Conservation (phyloP, 805 yeast species). For the Scheffersomyces lignosus region DNA sequence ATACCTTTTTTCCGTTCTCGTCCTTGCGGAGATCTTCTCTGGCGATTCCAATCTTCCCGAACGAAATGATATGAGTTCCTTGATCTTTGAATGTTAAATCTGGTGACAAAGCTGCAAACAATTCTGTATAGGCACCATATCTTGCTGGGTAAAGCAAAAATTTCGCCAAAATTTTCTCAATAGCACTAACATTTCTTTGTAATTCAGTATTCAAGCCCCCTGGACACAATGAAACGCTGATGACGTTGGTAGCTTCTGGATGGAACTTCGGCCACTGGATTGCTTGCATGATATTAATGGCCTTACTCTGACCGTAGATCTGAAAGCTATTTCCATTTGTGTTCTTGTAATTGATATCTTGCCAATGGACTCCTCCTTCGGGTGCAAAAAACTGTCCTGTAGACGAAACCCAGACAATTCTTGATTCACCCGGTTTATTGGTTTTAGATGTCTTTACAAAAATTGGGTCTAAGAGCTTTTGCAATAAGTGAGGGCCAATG, state of each 20-base stretch:
- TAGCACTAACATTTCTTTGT: conserved; percentile 21
- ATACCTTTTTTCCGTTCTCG: conserved; percentile 29
- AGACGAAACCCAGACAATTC: conserved; percentile 50
- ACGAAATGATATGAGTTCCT: conserved; percentile 39
- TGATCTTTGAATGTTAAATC: conserved; percentile 31
- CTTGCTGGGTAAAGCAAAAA: conserved; percentile 19
- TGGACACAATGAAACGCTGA: conserved; percentile 41
- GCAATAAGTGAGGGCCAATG: conserved; percentile 46
- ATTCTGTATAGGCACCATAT: conserved; percentile 46
- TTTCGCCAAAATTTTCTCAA: conserved; percentile 1
- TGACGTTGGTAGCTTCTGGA: conserved; percentile 24
- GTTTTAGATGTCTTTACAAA: conserved; percentile 31
- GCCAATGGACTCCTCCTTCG: conserved; percentile 33
- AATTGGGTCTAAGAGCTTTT: conserved; percentile 37
- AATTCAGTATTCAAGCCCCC: conserved; percentile 39
- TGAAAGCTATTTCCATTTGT: conserved; percentile 4
- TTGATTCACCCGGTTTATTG: conserved; percentile 22
- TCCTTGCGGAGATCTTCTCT: conserved; percentile 37
- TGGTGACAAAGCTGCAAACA: conserved; percentile 44
- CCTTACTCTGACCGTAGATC: conserved; percentile 46
- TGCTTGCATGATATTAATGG: conserved; percentile 37
- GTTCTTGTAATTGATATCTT: conserved; percentile 26
- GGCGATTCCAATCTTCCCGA: conserved; percentile 27
- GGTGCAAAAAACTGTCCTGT: conserved; percentile 30
- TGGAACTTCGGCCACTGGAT: conserved; percentile 33